Evolutionary conservation across 441 rosid species (phyloP), one percentile per base, ranked within the genome.

Genomic region (Jatropha podagrica): DNA sequence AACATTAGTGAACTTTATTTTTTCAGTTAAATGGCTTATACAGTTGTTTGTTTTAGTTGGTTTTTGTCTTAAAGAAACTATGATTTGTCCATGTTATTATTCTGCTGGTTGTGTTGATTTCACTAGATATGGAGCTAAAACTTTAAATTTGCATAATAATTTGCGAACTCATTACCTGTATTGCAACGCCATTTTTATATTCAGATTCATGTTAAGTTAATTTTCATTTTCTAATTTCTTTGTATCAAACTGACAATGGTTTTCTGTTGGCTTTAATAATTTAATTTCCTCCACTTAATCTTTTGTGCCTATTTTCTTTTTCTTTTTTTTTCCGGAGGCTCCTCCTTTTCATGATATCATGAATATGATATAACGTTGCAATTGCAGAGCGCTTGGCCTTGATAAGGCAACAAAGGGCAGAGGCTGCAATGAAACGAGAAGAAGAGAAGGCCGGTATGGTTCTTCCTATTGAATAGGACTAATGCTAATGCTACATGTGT

Each of bases 391-490:
- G 96, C 40, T 77, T 93, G 74, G 87, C 91, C 70, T 86, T 90
- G 18, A 90, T 93, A 68, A 91, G 97, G 32, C 91, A 93, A 76
- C 90, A 90, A 80, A 86, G 98, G 82, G 96, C 86, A 64, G 94
- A 91, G 76, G 94, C 96, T 67, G 90, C 97, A 14, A 90, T 75
- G 77, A 91, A 87, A 80, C 83, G 94, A 60, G 98, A 89, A 73
- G 95, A 93, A 80, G 95, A 93, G 78, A 93, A 88, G 79, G 88
- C 94, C 1, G 95, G 98, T 92, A 88, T 49, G 38, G 61, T 17
- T 55, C 55, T 46, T 23, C 42, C 20, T 26, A 26, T 26, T 44
- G 27, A 72, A 48, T 46, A 27, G 9, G 14, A 17, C 12, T 9
- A 72, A 23, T 8, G 56, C 17, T 27, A 15, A 11, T 72, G 27